Percentiles rank a stretch among this genome's conserved stretches.
Conservation (phyloP, 441 rosid genomes). For the Viola pubescens region DNA sequence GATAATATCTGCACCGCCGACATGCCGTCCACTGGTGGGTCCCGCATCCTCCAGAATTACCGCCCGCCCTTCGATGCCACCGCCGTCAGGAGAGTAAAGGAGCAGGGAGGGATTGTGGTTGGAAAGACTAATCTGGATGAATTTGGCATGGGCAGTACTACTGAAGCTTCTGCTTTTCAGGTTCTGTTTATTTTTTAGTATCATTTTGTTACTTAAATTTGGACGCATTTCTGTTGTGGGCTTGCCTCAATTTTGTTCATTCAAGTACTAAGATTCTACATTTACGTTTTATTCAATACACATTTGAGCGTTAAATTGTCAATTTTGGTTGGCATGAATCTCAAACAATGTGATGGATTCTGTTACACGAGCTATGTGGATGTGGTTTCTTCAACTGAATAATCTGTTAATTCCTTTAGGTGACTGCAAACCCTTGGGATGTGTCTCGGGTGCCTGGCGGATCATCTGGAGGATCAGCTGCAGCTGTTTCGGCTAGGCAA, state of each 20-base stretch:
- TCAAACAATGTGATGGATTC: no score
- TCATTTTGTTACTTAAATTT: background rate
- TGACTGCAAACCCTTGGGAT: conserved; percentile 92
- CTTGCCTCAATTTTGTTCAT: background rate
- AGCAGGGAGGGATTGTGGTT: conserved; percentile 61
- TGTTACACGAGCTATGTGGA: conserved; percentile 6
- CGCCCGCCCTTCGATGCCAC: conserved; percentile 79
- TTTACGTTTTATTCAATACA: no score
- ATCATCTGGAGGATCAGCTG: conserved; percentile 93
- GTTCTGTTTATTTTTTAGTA: conserved; percentile 20
- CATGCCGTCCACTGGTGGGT: conserved; percentile 90
- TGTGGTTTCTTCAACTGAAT: conserved; percentile 39
- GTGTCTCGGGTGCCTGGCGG: conserved; percentile 84
- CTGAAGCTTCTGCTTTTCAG: conserved; percentile 86
- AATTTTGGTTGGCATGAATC: no score
- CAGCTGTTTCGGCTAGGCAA: conserved; percentile 88
- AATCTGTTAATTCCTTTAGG: conserved; percentile 44
- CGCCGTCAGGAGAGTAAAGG: conserved; percentile 55
- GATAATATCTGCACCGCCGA: conserved; percentile 82
- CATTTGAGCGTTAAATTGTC: no score
- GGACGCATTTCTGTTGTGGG: background rate
- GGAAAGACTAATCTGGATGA: conserved; percentile 96
- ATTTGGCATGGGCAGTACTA: conserved; percentile 93
- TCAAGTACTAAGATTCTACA: no score
- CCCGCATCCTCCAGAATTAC: conserved; percentile 63